phyloP scores from a whole-genome alignment of 2,329 filamentous ascomycete species.

The Colletotrichum lindemuthianum region DNA sequence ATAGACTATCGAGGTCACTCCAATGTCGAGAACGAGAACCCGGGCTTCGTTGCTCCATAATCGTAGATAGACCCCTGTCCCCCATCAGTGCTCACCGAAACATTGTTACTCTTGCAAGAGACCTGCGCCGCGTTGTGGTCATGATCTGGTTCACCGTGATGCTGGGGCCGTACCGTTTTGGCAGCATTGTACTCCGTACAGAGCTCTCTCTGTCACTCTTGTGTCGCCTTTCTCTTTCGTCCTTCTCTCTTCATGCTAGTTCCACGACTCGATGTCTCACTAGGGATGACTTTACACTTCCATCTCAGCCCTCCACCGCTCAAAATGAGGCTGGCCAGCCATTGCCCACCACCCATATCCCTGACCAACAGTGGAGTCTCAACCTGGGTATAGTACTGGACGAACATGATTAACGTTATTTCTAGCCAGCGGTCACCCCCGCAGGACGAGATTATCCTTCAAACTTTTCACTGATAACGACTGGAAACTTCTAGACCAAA shows the following conservation, averaged over 20 bases:
- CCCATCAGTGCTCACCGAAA: too few species aligned
- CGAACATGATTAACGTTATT: conserved; percentile 29
- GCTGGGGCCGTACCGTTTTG: conserved; percentile 11
- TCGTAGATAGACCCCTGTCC: too few species aligned
- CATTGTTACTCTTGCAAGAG: too few species aligned
- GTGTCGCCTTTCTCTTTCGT: neutral
- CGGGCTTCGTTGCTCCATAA: too few species aligned
- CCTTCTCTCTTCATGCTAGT: conserved; percentile 26
- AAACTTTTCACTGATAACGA: conserved; percentile 23
- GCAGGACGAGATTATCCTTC: neutral
- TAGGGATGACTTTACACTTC: neutral
- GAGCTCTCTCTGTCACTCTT: neutral
- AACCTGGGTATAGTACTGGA: neutral
- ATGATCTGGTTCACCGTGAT: neutral
- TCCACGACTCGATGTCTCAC: neutral
- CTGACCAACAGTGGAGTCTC: conserved; percentile 3
- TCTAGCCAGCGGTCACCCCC: conserved; percentile 7
- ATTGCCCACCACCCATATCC: neutral
- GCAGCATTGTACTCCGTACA: neutral
- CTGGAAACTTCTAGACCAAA: conserved; percentile 18
- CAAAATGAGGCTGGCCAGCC: neutral
- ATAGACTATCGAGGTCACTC: too few species aligned
- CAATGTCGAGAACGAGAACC: too few species aligned
- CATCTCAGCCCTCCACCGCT: neutral
- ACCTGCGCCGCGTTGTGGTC: neutral